Percentiles rank a stretch among this genome's conserved stretches.
These are phyloP conservation scores for Wickerhamomyces sp. DNA, from an alignment of 1,139 yeast genomes.

Conservation along the genomic window DNA sequence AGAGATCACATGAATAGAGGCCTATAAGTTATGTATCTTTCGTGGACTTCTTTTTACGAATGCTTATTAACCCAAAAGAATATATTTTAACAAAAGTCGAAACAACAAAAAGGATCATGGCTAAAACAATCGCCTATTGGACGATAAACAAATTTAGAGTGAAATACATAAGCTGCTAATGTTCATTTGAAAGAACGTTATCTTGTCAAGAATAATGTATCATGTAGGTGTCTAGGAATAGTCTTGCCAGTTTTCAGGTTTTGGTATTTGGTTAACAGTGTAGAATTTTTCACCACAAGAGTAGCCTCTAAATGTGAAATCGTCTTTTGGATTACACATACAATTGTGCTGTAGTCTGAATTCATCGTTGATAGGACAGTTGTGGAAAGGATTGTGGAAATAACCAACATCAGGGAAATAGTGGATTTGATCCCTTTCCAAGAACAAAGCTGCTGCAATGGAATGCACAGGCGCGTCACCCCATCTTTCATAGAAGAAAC, in stretches of 20 bases:
- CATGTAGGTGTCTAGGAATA: constrained; percentile 26
- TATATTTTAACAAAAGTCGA: too few species aligned
- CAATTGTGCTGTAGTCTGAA: constrained; percentile 44
- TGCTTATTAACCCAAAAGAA: too few species aligned
- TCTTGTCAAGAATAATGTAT: too few species aligned
- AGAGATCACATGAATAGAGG: constrained; percentile 9
- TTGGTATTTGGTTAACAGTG: constrained; percentile 50
- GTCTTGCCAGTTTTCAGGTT: constrained; percentile 74
- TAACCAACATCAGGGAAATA: constrained; percentile 56
- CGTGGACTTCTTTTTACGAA: too few species aligned
- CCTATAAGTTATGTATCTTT: background rate
- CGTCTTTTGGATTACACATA: constrained; percentile 40
- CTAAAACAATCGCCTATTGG: too few species aligned
- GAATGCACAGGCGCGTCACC: constrained; percentile 66
- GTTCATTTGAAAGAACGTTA: background rate
- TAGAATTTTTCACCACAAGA: constrained; percentile 76
- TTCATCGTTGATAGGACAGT: constrained; percentile 34
- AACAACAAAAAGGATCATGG: too few species aligned
- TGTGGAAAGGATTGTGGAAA: constrained; percentile 50
- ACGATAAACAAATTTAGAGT: too few species aligned
- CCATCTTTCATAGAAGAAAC: constrained; percentile 63
- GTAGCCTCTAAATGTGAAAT: constrained; percentile 71
- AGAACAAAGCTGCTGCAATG: constrained; percentile 49
- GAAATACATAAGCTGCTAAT: too few species aligned
- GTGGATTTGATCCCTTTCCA: constrained; percentile 43